Evolutionary conservation across 1,139 yeast species (phyloP).

Genomic region (Magnusiomyces paraingens): DNA sequence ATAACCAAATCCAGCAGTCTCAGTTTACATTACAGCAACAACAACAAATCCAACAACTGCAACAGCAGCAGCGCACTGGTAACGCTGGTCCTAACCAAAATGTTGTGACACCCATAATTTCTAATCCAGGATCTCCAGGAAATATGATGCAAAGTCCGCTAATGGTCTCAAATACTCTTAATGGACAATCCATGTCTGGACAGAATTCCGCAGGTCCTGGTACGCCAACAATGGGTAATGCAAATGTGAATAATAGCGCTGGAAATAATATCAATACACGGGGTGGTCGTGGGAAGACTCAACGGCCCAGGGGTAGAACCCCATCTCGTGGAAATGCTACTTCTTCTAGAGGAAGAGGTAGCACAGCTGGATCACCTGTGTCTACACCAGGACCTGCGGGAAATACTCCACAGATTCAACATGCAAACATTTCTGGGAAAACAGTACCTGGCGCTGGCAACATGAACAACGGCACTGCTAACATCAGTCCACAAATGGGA

Average conservation of each 20-base stretch:
- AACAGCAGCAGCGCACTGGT: neutral
- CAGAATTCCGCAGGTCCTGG: neutral
- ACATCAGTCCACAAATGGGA: neutral
- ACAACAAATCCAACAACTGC: conserved; percentile 15
- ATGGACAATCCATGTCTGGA: neutral
- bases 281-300: neutral
- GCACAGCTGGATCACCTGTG: neutral
- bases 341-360: neutral
- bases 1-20: no score
- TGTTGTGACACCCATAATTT: neutral
- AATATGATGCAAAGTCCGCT: neutral
- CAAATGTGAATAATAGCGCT: neutral
- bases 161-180: neutral
- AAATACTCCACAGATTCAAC: neutral
- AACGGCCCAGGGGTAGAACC: neutral
- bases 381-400: neutral
- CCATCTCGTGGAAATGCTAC: neutral
- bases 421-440: neutral
- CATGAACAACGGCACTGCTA: neutral
- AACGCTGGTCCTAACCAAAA: neutral
- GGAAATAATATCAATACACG: neutral
- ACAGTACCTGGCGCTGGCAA: neutral
- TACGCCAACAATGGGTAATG: neutral
- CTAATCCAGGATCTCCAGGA: neutral
- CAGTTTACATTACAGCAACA: conserved; percentile 18